Base-by-base conservation (phyloP, 495 filamentous ascomycete species). In the Tuber melanosporum region DNA sequence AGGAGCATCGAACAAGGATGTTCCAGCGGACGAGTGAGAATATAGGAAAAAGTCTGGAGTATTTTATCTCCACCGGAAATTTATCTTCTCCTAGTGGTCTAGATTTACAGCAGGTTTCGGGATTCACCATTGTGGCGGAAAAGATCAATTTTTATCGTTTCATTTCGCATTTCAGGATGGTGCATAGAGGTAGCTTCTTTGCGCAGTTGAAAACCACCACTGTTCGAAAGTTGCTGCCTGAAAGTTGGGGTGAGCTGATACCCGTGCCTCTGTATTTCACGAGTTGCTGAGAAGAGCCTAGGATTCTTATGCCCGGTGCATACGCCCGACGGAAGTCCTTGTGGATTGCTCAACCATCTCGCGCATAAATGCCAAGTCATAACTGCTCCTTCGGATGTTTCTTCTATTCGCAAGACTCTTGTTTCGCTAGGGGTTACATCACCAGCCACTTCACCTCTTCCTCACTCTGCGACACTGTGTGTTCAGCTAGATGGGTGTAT, bases 91-190 rank as follows among this genome's bases (percentile, higher is more conserved):
- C 92, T 9, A 94, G 92, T 46, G 95, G 95, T 80, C 88, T 99
- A 70, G 95, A 98, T 88, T 84, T 98, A 77, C 95, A 98, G 79
- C 95, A 99, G 83, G 89, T 91, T 1, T 96, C 95, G 43, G 95
- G 95, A 75, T 99, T 95, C 85, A 96, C 92, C 0, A 92, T 99
- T 52, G 95, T 98, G 74, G 95, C 95, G 6, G 95, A 99, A 85
- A 98, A 98, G 88, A 94, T 98, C 82, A 99, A 99, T 87, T 99
- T 98, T 86, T 91, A 96, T 82, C 92, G 95, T 79, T 99, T 99
- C 86, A 96, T 99, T 86, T 95, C 93, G 86, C 95, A 99, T 84
- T 99, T 99, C 88, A 93, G 95, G 72, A 98, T 97, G 94, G 94
- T 99, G 77, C 95, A 99, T 85, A 89, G 95, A 90, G 95, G 95